Base-by-base conservation (phyloP, 2,329 filamentous ascomycete species). In the Calycina herbarum region DNA sequence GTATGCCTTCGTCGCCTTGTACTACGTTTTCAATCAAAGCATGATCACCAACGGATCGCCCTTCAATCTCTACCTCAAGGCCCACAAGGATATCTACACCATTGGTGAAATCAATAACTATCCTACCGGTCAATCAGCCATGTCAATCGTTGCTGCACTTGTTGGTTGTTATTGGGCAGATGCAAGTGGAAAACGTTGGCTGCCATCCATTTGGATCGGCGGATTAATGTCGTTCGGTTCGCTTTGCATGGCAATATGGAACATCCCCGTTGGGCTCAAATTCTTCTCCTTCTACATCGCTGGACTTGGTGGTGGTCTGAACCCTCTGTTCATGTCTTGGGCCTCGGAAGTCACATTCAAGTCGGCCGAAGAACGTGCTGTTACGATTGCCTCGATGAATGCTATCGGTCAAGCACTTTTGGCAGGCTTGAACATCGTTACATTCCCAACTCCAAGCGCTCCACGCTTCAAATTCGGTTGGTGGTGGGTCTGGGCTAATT, bases 311-410 rank as follows among this genome's bases (percentile, higher is more conserved):
- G 75, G 74, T 27, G 75, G 74, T 71, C 69, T 74, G 1, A 75
- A 74, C 0, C 75, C 75, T 17, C 76, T 76, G 7, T 65, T 70
- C 33, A 76, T 76, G 67, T 76, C 75, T 4, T 76, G 73, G 74
- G 67, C 76, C 33, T 76, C 76, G 57, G 70, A 67, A 5, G 76
- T 73, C 3, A 71, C 75, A 3, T 74, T 73, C 54, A 73, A 74
- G 48, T 75, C 75, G 40, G 74, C 76, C 31, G 75, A 75, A 11
- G 73, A 76, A 61, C 68, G 75, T 6, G 74, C 74, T 0, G 68
- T 76, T 27, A 72, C 75, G 61, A 76, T 77, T 31, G 75, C 71
- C 38, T 77, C 64, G 20, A 78, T 73, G 77, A 77, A 74, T 73
- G 78, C 77, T 0, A 66, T 79, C 33, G 77, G 77, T 0, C 73